phyloP scores from a whole-genome alignment of 208 protist species.

The Balamuthia mandrillaris region DNA sequence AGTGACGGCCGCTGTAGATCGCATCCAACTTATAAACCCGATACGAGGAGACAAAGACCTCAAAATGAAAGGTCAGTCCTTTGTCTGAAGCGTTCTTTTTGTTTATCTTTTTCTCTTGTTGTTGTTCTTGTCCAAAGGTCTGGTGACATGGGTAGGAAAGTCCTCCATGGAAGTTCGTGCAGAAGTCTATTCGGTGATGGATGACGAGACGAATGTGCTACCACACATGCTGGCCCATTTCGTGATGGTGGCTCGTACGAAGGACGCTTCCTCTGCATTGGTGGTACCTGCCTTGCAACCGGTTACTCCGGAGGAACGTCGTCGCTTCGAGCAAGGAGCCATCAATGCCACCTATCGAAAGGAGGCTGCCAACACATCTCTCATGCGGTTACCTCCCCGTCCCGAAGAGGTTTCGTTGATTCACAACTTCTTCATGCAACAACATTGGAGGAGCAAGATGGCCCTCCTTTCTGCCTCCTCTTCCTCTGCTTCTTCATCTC shows the following conservation, averaged over 20 bases:
- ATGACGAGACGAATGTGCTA: background rate
- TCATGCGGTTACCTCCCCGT: background rate
- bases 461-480: background rate
- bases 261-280: background rate
- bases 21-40: conserved; percentile 22
- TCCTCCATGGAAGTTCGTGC: conserved; percentile 21
- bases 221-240: conserved; percentile 27
- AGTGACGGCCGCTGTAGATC: conserved; percentile 10
- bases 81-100: too few species aligned
- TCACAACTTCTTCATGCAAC: conserved; percentile 10
- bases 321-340: background rate
- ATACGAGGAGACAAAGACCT: conserved; percentile 17
- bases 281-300: background rate
- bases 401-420: background rate
- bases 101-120: too few species aligned
- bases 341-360: background rate
- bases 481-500: too few species aligned
- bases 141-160: conserved; percentile 28
- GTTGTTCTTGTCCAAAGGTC: too few species aligned
- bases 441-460: background rate
- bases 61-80: background rate
- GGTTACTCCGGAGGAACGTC: background rate
- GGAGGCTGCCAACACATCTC: conserved; percentile 1
- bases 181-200: background rate
- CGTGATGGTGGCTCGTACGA: conserved; percentile 12